Conservation (phyloP, 73 alveolate genomes). For the Halteria grandinella region DNA sequence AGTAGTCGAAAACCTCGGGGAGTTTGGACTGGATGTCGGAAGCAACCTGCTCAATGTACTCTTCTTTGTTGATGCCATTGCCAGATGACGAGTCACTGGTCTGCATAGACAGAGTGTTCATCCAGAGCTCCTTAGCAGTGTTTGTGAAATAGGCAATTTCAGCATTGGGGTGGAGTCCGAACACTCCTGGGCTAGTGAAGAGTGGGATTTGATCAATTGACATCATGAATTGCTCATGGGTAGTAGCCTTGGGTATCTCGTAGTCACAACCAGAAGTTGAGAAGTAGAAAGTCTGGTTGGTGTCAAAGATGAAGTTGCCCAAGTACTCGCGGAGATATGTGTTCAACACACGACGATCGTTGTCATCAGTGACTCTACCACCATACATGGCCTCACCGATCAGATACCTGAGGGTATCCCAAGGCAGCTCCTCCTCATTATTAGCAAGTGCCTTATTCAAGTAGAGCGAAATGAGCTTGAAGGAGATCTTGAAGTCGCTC, state of each 20-base stretch:
- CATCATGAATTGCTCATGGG: constrained; percentile 76
- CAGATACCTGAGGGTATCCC: constrained; percentile 88
- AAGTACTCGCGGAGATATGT: constrained; percentile 93
- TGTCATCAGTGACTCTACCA: constrained; percentile 99
- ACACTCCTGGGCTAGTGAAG: constrained; percentile 99
- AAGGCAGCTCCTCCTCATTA: constrained; percentile 92
- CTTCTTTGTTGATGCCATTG: constrained; percentile 87
- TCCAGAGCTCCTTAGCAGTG: constrained; percentile 95
- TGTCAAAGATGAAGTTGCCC: constrained; percentile 33
- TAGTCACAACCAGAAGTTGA: constrained; percentile 83
- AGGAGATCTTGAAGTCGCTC: constrained; percentile 97
- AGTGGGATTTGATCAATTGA: constrained; percentile 94
- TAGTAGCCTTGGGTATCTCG: constrained; percentile 87
- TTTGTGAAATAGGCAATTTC: constrained; percentile 98
- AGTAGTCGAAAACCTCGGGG: constrained; percentile 79
- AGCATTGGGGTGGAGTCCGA: constrained; percentile 99
- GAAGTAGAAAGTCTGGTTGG: constrained; percentile 82
- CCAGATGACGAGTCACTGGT: constrained; percentile 86
- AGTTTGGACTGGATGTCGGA: constrained; percentile 79
- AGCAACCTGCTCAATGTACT: constrained; percentile 79
- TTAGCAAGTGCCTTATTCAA: constrained; percentile 63
- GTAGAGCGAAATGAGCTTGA: constrained; percentile 54
- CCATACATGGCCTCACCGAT: constrained; percentile 98
- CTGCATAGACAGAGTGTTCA: constrained; percentile 90
- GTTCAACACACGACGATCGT: constrained; percentile 96